Conservation (phyloP, 1,139 yeast species). For the Yamadazyma siamensis region DNA sequence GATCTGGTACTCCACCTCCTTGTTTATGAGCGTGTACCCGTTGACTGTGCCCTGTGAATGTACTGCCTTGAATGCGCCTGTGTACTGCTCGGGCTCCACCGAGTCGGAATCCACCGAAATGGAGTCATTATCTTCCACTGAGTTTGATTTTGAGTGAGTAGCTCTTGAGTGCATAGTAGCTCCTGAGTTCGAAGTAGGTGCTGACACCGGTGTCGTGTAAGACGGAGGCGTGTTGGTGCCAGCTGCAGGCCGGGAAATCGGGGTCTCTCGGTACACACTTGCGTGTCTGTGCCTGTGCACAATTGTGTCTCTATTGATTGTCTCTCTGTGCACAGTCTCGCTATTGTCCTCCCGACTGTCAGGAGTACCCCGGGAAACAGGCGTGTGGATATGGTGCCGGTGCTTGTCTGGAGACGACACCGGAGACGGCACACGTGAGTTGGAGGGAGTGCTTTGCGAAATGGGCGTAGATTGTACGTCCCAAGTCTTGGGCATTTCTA, state of each 20-base stretch:
- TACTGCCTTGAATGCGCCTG: too few relatives aligned
- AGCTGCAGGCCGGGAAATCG: background rate
- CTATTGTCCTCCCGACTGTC: too few relatives aligned
- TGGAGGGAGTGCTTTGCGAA: slow-evolving; percentile 35
- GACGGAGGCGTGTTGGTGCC: too few relatives aligned
- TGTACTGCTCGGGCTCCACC: background rate
- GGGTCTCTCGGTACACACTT: background rate
- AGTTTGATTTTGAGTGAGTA: too few relatives aligned
- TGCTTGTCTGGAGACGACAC: slow-evolving; percentile 4
- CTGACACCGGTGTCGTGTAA: too few relatives aligned
- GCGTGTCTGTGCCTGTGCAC: background rate
- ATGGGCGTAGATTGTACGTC: slow-evolving; percentile 24
- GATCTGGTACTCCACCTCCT: slow-evolving; percentile 12
- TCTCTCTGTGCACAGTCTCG: too few relatives aligned
- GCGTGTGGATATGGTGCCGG: too few relatives aligned
- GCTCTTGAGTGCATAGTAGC: too few relatives aligned
- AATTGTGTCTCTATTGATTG: too few relatives aligned
- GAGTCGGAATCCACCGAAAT: background rate
- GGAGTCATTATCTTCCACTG: too few relatives aligned
- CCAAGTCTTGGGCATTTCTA: slow-evolving; percentile 5
- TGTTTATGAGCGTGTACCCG: slow-evolving; percentile 35
- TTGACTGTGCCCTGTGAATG: slow-evolving; percentile 16
- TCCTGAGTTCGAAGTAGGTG: too few relatives aligned
- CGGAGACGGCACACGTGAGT: slow-evolving; percentile 26
- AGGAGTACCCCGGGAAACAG: too few relatives aligned